Evolutionary conservation across 2,329 filamentous ascomycete species (phyloP).

Genomic region (Cercospora brassicicola): DNA sequence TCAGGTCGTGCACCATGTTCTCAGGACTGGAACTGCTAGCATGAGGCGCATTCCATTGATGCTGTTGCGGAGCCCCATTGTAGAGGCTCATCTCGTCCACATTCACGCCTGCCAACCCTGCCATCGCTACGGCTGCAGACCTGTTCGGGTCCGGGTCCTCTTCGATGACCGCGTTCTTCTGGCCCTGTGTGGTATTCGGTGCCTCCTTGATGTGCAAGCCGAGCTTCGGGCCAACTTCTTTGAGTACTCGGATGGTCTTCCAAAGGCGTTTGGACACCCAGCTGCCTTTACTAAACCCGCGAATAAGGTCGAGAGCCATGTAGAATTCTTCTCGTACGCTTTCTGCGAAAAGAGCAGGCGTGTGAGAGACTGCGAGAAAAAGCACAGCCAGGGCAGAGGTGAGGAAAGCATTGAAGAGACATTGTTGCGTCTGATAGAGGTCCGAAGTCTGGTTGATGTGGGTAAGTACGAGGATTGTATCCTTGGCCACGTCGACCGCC

Average conservation of each 20-base stretch:
- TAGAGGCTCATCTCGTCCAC: conserved; percentile 59
- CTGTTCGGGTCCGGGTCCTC: conserved; percentile 57
- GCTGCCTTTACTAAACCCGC: conserved; percentile 68
- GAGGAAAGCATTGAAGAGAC: conserved; percentile 79
- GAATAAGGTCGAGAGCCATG: conserved; percentile 72
- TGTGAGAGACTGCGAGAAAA: conserved; percentile 74
- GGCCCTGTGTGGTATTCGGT: background rate
- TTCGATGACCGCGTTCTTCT: conserved; percentile 32
- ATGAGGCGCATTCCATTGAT: conserved; percentile 25
- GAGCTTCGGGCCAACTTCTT: conserved; percentile 69
- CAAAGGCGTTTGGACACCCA: conserved; percentile 72
- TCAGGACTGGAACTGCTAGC: conserved; percentile 57
- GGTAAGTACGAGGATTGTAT: conserved; percentile 70
- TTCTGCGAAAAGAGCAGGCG: conserved; percentile 68
- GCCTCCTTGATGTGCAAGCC: conserved; percentile 52
- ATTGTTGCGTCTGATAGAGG: conserved; percentile 69
- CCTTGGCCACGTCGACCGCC: conserved; percentile 72
- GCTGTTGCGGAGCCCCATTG: conserved; percentile 26
- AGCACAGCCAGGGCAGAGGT: conserved; percentile 72
- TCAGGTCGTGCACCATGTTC: conserved; percentile 63
- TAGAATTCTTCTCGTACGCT: conserved; percentile 74
- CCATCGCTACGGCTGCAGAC: conserved; percentile 65
- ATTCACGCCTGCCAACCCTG: conserved; percentile 62
- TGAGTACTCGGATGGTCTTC: conserved; percentile 69
- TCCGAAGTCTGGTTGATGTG: conserved; percentile 71